Conservation (phyloP, 352 stramenopile species). For the Paralagenidium karlingii region DNA sequence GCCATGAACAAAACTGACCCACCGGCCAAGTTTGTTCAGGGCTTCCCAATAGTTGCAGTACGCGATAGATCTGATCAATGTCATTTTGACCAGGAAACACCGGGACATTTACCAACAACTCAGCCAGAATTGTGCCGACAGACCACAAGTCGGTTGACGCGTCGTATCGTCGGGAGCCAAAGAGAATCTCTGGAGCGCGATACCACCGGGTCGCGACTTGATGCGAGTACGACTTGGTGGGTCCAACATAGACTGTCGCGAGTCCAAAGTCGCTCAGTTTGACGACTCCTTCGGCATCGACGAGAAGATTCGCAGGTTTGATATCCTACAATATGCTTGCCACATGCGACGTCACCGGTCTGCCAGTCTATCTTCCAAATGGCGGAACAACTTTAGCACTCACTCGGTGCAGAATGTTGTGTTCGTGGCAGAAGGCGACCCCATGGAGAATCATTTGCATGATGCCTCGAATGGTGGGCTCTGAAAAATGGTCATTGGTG, state of each 20-base stretch:
- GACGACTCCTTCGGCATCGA: constrained; percentile 31
- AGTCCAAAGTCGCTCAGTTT: constrained; percentile 78
- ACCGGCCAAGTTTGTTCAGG: constrained; percentile 42
- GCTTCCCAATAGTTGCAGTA: constrained; percentile 52
- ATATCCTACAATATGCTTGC: constrained; percentile 24
- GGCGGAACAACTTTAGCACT: not conserved
- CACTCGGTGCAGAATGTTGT: constrained; percentile 53
- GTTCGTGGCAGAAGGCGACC: constrained; percentile 42
- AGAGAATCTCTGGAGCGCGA: constrained; percentile 66
- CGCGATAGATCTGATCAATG: constrained; percentile 67
- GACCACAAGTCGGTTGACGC: constrained; percentile 57
- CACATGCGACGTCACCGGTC: not conserved
- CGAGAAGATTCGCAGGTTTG: constrained; percentile 59
- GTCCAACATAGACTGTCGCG: constrained; percentile 37
- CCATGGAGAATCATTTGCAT: constrained; percentile 57
- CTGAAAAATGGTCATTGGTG: constrained; percentile 15
- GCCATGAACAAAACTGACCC: not conserved
- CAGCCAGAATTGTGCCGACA: constrained; percentile 47
- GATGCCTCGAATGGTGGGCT: constrained; percentile 32
- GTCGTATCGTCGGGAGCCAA: constrained; percentile 52
- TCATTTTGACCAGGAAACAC: constrained; percentile 73
- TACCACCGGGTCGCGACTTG: constrained; percentile 78
- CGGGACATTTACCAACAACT: constrained; percentile 41
- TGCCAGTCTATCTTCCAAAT: not conserved
- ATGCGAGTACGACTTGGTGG: constrained; percentile 31